Evolutionary conservation across 83 land plant genomes (phyloP).

Genomic region (Thuja plicata): DNA sequence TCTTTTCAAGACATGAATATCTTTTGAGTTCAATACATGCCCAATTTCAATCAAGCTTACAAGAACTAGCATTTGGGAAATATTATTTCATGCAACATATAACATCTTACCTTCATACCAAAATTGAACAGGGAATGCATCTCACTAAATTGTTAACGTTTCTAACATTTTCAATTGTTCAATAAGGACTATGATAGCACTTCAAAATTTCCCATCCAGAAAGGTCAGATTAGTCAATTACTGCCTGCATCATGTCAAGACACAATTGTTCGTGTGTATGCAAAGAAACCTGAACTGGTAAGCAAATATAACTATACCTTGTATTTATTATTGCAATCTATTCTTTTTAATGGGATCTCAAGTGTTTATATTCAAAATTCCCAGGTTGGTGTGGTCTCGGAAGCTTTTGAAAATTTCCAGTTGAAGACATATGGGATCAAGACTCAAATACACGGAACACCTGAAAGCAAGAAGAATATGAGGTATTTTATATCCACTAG

Average conservation of each 20-base stretch:
- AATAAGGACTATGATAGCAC: slow-evolving; percentile 78
- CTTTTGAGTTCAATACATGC: not conserved
- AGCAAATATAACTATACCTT: not conserved
- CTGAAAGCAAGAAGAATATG: slow-evolving; percentile 77
- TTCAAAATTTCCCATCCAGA: slow-evolving; percentile 62
- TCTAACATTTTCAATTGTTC: not conserved
- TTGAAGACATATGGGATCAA: slow-evolving; percentile 74
- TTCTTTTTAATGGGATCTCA: not conserved
- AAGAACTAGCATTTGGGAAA: not conserved
- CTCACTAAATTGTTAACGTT: not conserved
- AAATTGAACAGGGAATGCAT: not conserved
- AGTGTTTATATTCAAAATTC: not conserved
- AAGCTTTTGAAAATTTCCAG: slow-evolving; percentile 93
- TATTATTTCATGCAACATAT: not conserved
- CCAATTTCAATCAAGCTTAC: not conserved
- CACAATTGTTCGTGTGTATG: slow-evolving; percentile 87
- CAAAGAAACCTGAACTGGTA: slow-evolving; percentile 92
- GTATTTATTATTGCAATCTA: not conserved
- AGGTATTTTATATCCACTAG: slow-evolving; percentile 16
- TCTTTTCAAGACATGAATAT: not conserved
- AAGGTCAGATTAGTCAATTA: slow-evolving; percentile 77
- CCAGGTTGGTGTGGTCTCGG: slow-evolving; percentile 80
- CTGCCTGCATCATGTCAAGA: slow-evolving; percentile 77
- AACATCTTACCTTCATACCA: not conserved
- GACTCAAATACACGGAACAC: slow-evolving; percentile 86